These are phyloP conservation scores for Lactarius evosmus DNA, from an alignment of 768 basidiomycete species.

Conservation along the genomic window DNA sequence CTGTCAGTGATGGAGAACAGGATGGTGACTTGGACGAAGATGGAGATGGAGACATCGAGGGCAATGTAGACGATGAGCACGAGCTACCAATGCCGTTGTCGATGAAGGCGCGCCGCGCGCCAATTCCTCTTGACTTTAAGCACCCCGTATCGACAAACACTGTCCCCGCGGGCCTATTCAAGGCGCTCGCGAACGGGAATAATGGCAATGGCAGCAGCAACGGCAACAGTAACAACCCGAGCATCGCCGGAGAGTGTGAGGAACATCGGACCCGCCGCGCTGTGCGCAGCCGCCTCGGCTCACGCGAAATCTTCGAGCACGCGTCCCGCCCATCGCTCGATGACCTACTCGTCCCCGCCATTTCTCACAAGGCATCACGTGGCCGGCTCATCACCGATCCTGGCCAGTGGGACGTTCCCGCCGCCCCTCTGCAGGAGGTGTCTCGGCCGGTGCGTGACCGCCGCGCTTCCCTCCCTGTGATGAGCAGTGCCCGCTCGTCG, in stretches of 20 bases:
- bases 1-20: conserved; percentile 1
- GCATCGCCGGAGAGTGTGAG: conserved; percentile 37
- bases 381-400: conserved; percentile 60
- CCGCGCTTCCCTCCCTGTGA: conserved; percentile 41
- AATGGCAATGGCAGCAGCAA: conserved; percentile 29
- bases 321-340: conserved; percentile 71
- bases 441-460: conserved; percentile 36
- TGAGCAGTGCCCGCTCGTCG: conserved; percentile 46
- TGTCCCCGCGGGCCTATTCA: conserved; percentile 83
- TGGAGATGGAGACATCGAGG: conserved; percentile 25
- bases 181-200: conserved; percentile 57
- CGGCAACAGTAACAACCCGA: conserved; percentile 26
- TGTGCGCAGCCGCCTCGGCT: conserved; percentile 75
- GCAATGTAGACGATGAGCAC: conserved; percentile 25
- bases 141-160: conserved; percentile 64
- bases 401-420: conserved; percentile 37
- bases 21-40: conserved; percentile 31
- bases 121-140: conserved; percentile 77
- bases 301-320: conserved; percentile 70
- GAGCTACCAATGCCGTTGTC: conserved; percentile 37
- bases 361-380: conserved; percentile 58
- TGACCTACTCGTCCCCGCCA: conserved; percentile 65
- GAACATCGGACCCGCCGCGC: conserved; percentile 65
- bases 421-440: conserved; percentile 38
- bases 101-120: conserved; percentile 57